Percentiles rank a stretch among this genome's conserved stretches.
Conservation (phyloP, 2,329 filamentous ascomycete genomes). For the Emergomyces pasteurianus region DNA sequence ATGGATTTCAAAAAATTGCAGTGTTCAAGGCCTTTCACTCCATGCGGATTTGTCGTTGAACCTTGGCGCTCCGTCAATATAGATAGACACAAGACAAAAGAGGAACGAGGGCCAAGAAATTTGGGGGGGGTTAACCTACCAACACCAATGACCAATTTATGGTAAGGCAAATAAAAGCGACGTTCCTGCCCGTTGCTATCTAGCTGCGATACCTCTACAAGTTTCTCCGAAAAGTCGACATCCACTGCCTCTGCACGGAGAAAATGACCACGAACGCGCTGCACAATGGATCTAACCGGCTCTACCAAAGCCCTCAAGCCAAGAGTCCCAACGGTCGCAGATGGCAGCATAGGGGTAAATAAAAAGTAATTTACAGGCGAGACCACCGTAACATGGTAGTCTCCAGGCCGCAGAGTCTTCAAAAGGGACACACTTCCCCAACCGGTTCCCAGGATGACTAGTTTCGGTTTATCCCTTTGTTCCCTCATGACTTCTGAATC, state of each 20-base stretch:
- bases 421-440: constrained; percentile 90
- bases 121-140: constrained; percentile 36
- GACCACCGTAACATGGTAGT: constrained; percentile 92
- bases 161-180: constrained; percentile 89
- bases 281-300: constrained; percentile 75
- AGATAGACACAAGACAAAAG: background rate
- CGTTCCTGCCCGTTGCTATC: constrained; percentile 60
- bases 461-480: constrained; percentile 76
- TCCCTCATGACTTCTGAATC: constrained; percentile 58
- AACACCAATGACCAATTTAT: constrained; percentile 87
- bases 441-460: constrained; percentile 86
- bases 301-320: constrained; percentile 86
- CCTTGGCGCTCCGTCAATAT: constrained; percentile 29
- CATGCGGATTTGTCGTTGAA: constrained; percentile 86
- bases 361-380: constrained; percentile 94
- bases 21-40: constrained; percentile 86
- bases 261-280: constrained; percentile 73
- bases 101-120: background rate
- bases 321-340: constrained; percentile 88
- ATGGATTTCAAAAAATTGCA: constrained; percentile 95
- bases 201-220: constrained; percentile 72
- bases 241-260: constrained; percentile 77
- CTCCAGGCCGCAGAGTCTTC: constrained; percentile 77
- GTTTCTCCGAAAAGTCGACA: constrained; percentile 80
- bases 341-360: constrained; percentile 96